Percentiles rank a stretch among this genome's conserved stretches.
Conservation (phyloP, 73 alveolate species). For the Paramecium primaurelia region DNA sequence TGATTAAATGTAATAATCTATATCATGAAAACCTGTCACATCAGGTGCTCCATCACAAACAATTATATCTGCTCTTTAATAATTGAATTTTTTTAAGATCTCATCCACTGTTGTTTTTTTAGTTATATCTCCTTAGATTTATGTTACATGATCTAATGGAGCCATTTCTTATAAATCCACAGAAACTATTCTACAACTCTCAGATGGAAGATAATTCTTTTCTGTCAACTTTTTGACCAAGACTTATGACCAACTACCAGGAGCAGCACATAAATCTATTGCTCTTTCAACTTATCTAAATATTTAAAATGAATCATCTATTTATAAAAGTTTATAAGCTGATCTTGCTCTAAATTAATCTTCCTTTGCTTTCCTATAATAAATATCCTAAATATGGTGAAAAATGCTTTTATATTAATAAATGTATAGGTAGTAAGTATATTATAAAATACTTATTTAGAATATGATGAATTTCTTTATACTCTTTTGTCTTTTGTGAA, state of each 20-base stretch:
- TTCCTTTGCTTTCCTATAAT: conserved; percentile 94
- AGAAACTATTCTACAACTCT: conserved; percentile 77
- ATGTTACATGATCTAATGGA: conserved; percentile 91
- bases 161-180: conserved; percentile 95
- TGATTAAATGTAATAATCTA: conserved; percentile 91
- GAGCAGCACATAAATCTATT: conserved; percentile 97
- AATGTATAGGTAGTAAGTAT: not conserved
- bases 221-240: conserved; percentile 66
- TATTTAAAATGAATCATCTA: conserved; percentile 86
- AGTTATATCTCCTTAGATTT: conserved; percentile 94
- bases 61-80: conserved; percentile 83
- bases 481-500: conserved; percentile 63
- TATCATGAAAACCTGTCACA: conserved; percentile 94
- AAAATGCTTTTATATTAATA: not conserved
- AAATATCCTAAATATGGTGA: conserved; percentile 75
- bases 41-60: conserved; percentile 99
- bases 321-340: conserved; percentile 89
- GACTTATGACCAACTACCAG: conserved; percentile 97
- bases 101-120: conserved; percentile 89
- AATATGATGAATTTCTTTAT: conserved; percentile 54
- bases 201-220: conserved; percentile 53
- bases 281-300: conserved; percentile 80
- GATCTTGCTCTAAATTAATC: conserved; percentile 96
- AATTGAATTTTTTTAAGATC: conserved; percentile 77
- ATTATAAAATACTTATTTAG: conserved; percentile 50